phyloP scores from a whole-genome alignment of 2,329 filamentous ascomycete genomes.

The Beauveria medogensis region DNA sequence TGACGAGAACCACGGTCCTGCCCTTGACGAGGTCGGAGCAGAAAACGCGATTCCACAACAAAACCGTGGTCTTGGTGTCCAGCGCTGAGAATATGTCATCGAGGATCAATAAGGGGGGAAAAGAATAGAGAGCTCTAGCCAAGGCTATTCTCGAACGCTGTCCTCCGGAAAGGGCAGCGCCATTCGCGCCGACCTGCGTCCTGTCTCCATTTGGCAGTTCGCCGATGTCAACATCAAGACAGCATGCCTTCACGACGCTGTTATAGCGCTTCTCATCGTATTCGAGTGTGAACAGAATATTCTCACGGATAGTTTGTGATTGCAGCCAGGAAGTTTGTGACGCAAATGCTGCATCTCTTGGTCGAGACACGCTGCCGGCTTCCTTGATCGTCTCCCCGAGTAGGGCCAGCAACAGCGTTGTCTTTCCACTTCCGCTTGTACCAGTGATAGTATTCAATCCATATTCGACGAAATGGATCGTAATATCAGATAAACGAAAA shows the following conservation, averaged over 20 bases:
- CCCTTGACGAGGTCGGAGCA: conserved; percentile 45
- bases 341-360: conserved; percentile 46
- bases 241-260: conserved; percentile 47
- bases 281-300: conserved; percentile 44
- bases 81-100: conserved; percentile 54
- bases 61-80: conserved; percentile 51
- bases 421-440: conserved; percentile 49
- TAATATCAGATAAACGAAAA: conserved; percentile 40
- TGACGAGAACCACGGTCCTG: conserved; percentile 49
- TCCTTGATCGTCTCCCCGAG: conserved; percentile 47
- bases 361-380: conserved; percentile 37
- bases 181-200: conserved; percentile 46
- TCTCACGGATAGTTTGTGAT: conserved; percentile 45
- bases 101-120: conserved; percentile 44
- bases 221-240: conserved; percentile 40
- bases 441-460: conserved; percentile 48
- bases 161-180: conserved; percentile 46
- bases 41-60: conserved; percentile 50
- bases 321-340: conserved; percentile 52
- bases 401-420: conserved; percentile 45
- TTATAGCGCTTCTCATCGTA: conserved; percentile 47
- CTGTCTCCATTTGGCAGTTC: conserved; percentile 42
- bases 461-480: conserved; percentile 44
- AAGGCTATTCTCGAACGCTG: conserved; percentile 49
- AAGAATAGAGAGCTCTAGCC: conserved; percentile 49